These are phyloP conservation scores for Austroboletus eburneus DNA, from an alignment of 768 basidiomycete genomes.

Conservation along the genomic window DNA sequence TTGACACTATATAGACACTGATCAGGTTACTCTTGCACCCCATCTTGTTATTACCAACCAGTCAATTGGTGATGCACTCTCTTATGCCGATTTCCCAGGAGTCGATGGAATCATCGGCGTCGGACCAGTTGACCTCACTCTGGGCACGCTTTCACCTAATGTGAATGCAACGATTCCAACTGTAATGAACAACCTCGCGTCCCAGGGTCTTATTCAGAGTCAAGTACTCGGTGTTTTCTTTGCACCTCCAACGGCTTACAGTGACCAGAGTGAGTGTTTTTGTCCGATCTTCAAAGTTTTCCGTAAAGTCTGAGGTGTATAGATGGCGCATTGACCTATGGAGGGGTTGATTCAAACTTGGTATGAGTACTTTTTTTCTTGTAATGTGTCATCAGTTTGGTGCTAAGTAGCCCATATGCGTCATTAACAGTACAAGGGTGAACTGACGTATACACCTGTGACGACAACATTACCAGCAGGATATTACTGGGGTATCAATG, in stretches of 20 bases:
- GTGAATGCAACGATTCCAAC: constrained; percentile 16
- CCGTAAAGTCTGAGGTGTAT: background rate
- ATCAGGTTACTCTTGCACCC: constrained; percentile 24
- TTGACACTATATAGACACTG: constrained; percentile 12
- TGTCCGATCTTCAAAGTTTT: too few species aligned
- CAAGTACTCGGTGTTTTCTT: constrained; percentile 21
- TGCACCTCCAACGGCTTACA: constrained; percentile 15
- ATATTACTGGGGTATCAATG: constrained; percentile 29
- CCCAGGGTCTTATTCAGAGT: constrained; percentile 14
- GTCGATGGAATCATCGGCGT: constrained; percentile 29
- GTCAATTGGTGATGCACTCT: constrained; percentile 25
- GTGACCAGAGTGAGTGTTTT: constrained; percentile 12
- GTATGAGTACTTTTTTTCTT: constrained; percentile 7
- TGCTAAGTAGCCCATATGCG: background rate
- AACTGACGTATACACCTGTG: constrained; percentile 21
- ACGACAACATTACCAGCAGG: constrained; percentile 25
- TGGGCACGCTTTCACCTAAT: constrained; percentile 2
- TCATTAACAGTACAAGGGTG: constrained; percentile 21
- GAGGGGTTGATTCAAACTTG: constrained; percentile 17
- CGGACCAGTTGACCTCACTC: constrained; percentile 22
- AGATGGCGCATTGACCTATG: constrained; percentile 28
- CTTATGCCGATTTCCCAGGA: constrained; percentile 12
- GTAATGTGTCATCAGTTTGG: background rate
- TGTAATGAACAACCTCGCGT: constrained; percentile 22
- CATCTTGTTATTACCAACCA: constrained; percentile 25